Base-by-base conservation (phyloP, 208 protist species). In the Novymonas esmeraldas region DNA sequence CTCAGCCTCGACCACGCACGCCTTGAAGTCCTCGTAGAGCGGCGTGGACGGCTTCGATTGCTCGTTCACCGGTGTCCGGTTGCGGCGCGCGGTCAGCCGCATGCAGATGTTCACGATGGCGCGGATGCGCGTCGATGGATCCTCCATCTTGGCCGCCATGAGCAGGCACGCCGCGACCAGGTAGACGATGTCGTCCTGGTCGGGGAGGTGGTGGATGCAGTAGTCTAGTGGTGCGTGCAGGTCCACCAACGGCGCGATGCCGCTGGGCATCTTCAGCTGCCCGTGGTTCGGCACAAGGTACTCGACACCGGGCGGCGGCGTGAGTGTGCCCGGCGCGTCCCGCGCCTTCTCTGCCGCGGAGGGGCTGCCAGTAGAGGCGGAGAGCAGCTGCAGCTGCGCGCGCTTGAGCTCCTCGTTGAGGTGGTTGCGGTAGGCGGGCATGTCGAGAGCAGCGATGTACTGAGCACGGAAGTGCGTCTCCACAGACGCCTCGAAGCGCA, bases 121-220 rank as follows among this genome's bases (percentile, higher is more conserved):
- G 3, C 80, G 80, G 49, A 94, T 84, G 34, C 73, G 82, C 11
- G 78, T 72, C 0, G 66, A 64, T 2, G 78, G 80, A 63, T 90
- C 78, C 62, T 93, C 81, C 63, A 94, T 75, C 64, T 96, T 96
- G 20, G 78, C 70, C 6, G 88, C 72, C 11, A 96, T 76, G 18
- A 96, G 78, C 46, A 96, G 64, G 60, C 87, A 94, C n/a, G 91
- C 91, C 28, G 87, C 87, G 28, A 64, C 51, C 22, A 96, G 70
- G 63, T 86, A 93, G 10, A 74, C 28, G 50, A 94, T 82, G 58
- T 95, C 87, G 34, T 93, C 81, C 13, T 92, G 79, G 36, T 79
- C 70, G 6, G 67, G 58, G 2, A 93, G n/a, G 57, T 92, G 71
- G 33, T 76, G 63, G n/a, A 93, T 44, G 63, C 84, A 90, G 64